These are phyloP conservation scores for Phytophthora syringae DNA, from an alignment of 352 stramenopile species.

Conservation along the genomic window DNA sequence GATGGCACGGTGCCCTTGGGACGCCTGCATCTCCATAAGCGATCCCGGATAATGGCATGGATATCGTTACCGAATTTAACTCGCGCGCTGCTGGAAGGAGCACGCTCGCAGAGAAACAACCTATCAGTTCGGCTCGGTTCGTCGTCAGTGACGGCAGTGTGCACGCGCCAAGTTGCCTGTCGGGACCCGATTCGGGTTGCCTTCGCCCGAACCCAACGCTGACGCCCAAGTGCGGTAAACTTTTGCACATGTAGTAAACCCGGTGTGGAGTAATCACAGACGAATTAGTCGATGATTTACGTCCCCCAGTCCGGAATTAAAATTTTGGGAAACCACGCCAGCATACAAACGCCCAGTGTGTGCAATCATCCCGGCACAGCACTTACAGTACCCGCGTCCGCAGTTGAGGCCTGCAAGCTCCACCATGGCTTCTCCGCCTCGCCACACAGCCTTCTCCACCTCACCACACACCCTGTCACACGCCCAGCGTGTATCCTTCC, in stretches of 20 bases:
- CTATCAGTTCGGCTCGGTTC: too few species aligned
- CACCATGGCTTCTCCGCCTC: background rate
- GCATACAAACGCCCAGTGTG: slow-evolving; percentile 17
- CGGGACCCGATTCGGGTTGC: too few species aligned
- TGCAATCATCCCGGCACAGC: slow-evolving; percentile 4
- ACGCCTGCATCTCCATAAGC: background rate
- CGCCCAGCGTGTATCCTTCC: slow-evolving; percentile 2
- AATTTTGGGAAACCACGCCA: background rate
- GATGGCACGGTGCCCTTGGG: background rate
- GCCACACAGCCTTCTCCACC: background rate
- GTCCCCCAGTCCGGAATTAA: slow-evolving; percentile 3
- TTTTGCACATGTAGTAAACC: background rate
- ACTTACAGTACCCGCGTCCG: slow-evolving; percentile 13
- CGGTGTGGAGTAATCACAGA: slow-evolving; percentile 12
- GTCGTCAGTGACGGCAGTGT: too few species aligned
- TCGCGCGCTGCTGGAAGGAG: background rate
- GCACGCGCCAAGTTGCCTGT: too few species aligned
- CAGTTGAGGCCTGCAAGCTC: background rate
- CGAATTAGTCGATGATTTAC: background rate
- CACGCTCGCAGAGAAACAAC: background rate
- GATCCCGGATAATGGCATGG: too few species aligned
- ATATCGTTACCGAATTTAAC: slow-evolving; percentile 8
- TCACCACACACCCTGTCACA: background rate
- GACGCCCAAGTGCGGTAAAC: too few species aligned
- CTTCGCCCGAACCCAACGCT: too few species aligned